Evolutionary conservation across 2,329 filamentous ascomycete species (phyloP).

Genomic region (Curvularia sp.): DNA sequence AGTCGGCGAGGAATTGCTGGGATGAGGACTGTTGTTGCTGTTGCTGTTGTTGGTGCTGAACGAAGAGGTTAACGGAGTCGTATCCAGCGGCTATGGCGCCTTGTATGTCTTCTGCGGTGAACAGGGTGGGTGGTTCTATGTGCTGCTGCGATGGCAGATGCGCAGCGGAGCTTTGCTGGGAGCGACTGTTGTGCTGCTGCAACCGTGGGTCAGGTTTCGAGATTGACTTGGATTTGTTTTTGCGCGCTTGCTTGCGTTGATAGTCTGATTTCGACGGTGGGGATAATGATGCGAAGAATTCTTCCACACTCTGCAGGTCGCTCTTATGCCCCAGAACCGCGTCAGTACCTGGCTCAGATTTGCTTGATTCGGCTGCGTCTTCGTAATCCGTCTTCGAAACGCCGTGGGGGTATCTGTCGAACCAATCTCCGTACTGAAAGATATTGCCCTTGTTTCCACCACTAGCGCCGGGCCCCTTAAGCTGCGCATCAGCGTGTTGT

Average conservation of each 20-base stretch:
- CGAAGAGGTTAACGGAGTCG: slow-evolving; percentile 41
- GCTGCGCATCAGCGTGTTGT: slow-evolving; percentile 80
- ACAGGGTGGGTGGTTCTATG: slow-evolving; percentile 40
- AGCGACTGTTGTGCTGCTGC: slow-evolving; percentile 31
- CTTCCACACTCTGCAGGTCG: slow-evolving; percentile 90
- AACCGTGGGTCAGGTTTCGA: slow-evolving; percentile 37
- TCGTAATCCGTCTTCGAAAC: slow-evolving; percentile 85
- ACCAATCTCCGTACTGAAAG: slow-evolving; percentile 98
- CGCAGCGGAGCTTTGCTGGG: slow-evolving; percentile 33
- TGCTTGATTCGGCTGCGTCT: slow-evolving; percentile 71
- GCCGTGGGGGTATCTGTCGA: slow-evolving; percentile 90
- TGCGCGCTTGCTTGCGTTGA: slow-evolving; percentile 61
- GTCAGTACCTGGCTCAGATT: slow-evolving; percentile 82
- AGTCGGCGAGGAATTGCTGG: slow-evolving; percentile 57
- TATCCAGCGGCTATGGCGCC: slow-evolving; percentile 37
- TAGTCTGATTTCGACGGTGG: slow-evolving; percentile 61
- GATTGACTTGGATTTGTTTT: slow-evolving; percentile 49
- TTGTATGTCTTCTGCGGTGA: slow-evolving; percentile 41
- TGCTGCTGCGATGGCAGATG: slow-evolving; percentile 43
- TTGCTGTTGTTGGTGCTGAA: slow-evolving; percentile 26
- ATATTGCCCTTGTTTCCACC: slow-evolving; percentile 61
- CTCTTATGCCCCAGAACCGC: slow-evolving; percentile 87
- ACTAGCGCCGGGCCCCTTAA: slow-evolving; percentile 64
- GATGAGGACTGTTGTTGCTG: slow-evolving; percentile 34
- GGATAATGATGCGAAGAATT: slow-evolving; percentile 85